A percentile compares a stretch with the other conserved stretches of the same genome.
These are phyloP conservation scores for Xylariaceae sp. DNA, from an alignment of 2,329 filamentous ascomycete species.

Conservation along the genomic window DNA sequence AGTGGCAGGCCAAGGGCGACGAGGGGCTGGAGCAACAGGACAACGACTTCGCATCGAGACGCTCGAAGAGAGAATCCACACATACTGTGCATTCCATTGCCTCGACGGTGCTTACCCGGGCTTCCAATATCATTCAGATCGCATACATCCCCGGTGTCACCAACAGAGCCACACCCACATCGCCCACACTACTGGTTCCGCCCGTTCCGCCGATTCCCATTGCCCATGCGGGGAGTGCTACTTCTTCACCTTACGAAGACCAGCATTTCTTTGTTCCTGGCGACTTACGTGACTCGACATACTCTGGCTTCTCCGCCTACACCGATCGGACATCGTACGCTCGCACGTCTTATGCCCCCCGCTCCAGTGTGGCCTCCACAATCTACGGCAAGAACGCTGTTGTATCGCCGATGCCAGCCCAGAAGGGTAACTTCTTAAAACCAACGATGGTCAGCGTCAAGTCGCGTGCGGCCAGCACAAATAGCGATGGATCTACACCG, in stretches of 20 bases:
- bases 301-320: slow-evolving; percentile 68
- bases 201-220: slow-evolving; percentile 89
- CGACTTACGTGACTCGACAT: slow-evolving; percentile 86
- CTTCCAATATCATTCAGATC: slow-evolving; percentile 99
- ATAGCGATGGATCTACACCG: slow-evolving; percentile 53
- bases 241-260: slow-evolving; percentile 60
- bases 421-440: slow-evolving; percentile 82
- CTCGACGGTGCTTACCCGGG: slow-evolving; percentile 89
- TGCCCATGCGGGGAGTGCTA: slow-evolving; percentile 55
- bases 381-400: slow-evolving; percentile 91
- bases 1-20: slow-evolving; percentile 51
- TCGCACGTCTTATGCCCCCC: slow-evolving; percentile 54
- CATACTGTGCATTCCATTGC: slow-evolving; percentile 89
- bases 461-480: slow-evolving; percentile 55
- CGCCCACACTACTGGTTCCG: slow-evolving; percentile 76
- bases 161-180: slow-evolving; percentile 82
- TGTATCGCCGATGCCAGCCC: slow-evolving; percentile 69
- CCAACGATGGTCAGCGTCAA: slow-evolving; percentile 93
- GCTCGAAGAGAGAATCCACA: slow-evolving; percentile 68
- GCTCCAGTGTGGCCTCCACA: slow-evolving; percentile 81
- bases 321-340: slow-evolving; percentile 61
- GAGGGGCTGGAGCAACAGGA: slow-evolving; percentile 41
- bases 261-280: slow-evolving; percentile 92
- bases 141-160: slow-evolving; percentile 97
- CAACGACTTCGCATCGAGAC: slow-evolving; percentile 40